Evolutionary conservation across 2,329 filamentous ascomycete genomes (phyloP).

Genomic region (Arthrobotrys conoides): DNA sequence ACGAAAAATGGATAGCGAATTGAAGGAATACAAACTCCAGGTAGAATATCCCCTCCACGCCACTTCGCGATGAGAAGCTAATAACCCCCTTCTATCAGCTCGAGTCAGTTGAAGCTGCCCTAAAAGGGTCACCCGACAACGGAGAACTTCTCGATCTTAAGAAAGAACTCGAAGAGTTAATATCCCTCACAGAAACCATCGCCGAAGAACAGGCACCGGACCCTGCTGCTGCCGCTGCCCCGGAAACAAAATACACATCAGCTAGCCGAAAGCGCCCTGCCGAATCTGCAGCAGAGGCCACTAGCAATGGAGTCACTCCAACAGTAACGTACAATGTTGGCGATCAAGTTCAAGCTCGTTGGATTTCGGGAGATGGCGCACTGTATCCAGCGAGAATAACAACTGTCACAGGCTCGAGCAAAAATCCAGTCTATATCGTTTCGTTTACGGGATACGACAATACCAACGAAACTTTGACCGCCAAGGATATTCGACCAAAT

Average conservation of each 20-base stretch:
- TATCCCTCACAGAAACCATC: slow-evolving; percentile 82
- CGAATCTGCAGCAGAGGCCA: slow-evolving; percentile 67
- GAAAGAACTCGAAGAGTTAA: slow-evolving; percentile 84
- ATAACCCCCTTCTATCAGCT: slow-evolving; percentile 71
- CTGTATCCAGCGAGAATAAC: slow-evolving; percentile 96
- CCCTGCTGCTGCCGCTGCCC: slow-evolving; percentile 68
- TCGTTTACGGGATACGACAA: slow-evolving; percentile 90
- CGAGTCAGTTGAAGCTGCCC: slow-evolving; percentile 80
- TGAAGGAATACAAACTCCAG: slow-evolving; percentile 75
- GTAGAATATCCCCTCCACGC: slow-evolving; percentile 65
- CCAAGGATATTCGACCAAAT: slow-evolving; percentile 83
- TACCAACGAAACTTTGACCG: slow-evolving; percentile 83
- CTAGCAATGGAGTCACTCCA: slow-evolving; percentile 69
- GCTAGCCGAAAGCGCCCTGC: slow-evolving; percentile 62
- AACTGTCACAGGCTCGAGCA: slow-evolving; percentile 91
- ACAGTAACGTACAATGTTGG: slow-evolving; percentile 75
- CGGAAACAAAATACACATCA: slow-evolving; percentile 63
- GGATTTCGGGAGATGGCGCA: slow-evolving; percentile 86
- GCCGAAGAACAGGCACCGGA: slow-evolving; percentile 83
- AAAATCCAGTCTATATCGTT: slow-evolving; percentile 91
- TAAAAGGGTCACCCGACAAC: slow-evolving; percentile 85
- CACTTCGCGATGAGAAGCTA: slow-evolving; percentile 46
- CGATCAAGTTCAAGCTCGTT: slow-evolving; percentile 90
- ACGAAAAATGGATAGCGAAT: slow-evolving; percentile 67
- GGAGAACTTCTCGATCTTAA: slow-evolving; percentile 82